Conservation (phyloP, 1,139 yeast genomes). For the Debaryomycetaceae sp. region DNA sequence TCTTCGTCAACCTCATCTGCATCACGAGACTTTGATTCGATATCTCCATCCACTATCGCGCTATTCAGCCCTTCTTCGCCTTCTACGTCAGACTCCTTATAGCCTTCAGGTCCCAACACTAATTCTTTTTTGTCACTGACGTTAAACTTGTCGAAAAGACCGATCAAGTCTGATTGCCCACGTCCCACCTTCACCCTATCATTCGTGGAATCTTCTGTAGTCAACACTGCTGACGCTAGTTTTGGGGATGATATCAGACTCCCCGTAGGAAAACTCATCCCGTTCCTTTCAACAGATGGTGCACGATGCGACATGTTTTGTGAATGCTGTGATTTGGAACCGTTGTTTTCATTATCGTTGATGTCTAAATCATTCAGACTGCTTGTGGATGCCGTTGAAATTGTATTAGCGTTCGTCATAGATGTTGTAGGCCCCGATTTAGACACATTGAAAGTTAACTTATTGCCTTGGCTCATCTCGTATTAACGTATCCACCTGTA, state of each 20-base stretch:
- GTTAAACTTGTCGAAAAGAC: conserved; percentile 40
- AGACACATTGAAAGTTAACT: conserved; percentile 34
- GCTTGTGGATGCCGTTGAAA: conserved; percentile 17
- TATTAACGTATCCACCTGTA: neutral
- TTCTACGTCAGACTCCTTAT: conserved; percentile 7
- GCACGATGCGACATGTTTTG: conserved; percentile 16
- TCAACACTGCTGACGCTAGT: conserved; percentile 26
- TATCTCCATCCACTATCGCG: conserved; percentile 1
- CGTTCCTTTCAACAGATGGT: conserved; percentile 1
- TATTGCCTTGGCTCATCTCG: conserved; percentile 15
- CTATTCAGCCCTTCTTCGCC: conserved; percentile 8
- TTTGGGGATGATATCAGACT: conserved; percentile 4
- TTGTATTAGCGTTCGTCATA: conserved; percentile 33
- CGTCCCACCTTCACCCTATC: conserved; percentile 2
- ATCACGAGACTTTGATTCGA: conserved; percentile 2
- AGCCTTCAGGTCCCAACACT: conserved; percentile 4
- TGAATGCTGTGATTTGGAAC: conserved; percentile 16
- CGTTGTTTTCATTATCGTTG: neutral
- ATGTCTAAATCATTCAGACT: conserved; percentile 1
- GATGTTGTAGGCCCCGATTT: conserved; percentile 46
- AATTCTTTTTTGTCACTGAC: conserved; percentile 12
- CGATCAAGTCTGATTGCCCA: conserved; percentile 30
- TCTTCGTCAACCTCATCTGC: conserved; percentile 2
- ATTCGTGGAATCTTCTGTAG: conserved; percentile 13
- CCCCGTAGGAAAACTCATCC: neutral